A percentile compares a stretch with the other conserved stretches of the same genome.
Conservation (phyloP, 495 filamentous ascomycete species). For the Podospora pseudocomata region DNA sequence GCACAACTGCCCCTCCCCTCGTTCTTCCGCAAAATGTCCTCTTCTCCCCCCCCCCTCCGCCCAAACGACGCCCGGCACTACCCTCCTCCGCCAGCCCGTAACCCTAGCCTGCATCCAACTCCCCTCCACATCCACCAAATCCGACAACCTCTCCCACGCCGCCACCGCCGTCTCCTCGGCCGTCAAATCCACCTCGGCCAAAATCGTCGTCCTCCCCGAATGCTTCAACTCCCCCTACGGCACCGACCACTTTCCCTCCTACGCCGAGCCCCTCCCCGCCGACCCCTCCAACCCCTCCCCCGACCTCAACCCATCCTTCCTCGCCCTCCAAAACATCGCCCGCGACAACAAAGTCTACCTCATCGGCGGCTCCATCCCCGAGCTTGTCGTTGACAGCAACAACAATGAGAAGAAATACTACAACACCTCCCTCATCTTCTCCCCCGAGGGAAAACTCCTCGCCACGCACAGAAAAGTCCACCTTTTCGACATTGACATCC, state of each 20-base stretch:
- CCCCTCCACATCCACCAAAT: slow-evolving; percentile 75
- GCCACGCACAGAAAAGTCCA: slow-evolving; percentile 90
- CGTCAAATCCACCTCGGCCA: slow-evolving; percentile 62
- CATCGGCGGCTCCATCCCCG: slow-evolving; percentile 90
- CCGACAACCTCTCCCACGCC: slow-evolving; percentile 76
- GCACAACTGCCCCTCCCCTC: slow-evolving; percentile 7
- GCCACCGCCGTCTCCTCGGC: slow-evolving; percentile 81
- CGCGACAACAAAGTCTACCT: slow-evolving; percentile 71
- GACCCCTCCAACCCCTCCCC: slow-evolving; percentile 56
- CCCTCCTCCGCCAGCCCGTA: slow-evolving; percentile 64
- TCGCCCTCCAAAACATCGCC: slow-evolving; percentile 77
- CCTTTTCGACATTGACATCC: slow-evolving; percentile 99
- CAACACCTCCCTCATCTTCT: slow-evolving; percentile 87
- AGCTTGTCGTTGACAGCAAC: slow-evolving; percentile 45
- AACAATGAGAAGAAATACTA: slow-evolving; percentile 56
- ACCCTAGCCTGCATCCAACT: slow-evolving; percentile 84
- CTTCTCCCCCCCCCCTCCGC: slow-evolving; percentile 42
- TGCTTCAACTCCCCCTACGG: slow-evolving; percentile 99
- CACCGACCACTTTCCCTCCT: slow-evolving; percentile 82
- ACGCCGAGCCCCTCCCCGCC: slow-evolving; percentile 86
- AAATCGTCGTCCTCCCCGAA: slow-evolving; percentile 70
- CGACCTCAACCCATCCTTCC: slow-evolving; percentile 52
- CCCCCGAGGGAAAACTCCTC: slow-evolving; percentile 69
- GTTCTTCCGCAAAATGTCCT: slow-evolving; percentile 41
- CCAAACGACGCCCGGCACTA: slow-evolving; percentile 19